Evolutionary conservation across 106 monocot species (phyloP).

Genomic region (Agapanthus africanus): DNA sequence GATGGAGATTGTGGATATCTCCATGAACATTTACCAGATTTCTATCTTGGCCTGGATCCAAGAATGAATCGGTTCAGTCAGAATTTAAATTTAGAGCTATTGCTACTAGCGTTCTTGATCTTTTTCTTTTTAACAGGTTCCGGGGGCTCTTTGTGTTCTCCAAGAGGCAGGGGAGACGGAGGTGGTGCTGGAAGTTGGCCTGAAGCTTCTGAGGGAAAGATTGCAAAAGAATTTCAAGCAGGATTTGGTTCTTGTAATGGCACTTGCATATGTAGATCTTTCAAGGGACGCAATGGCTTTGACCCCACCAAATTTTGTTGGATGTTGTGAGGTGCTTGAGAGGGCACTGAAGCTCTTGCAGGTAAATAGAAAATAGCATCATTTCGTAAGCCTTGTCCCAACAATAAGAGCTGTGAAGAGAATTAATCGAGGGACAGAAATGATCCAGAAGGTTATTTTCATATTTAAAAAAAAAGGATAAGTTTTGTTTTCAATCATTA

Average conservation of each 20-base stretch:
- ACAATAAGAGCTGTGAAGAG: too few relatives aligned
- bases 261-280: constrained; percentile 73
- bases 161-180: constrained; percentile 79
- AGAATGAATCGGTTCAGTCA: too few relatives aligned
- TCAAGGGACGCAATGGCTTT: constrained; percentile 79
- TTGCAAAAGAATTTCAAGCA: constrained; percentile 81
- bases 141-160: constrained; percentile 75
- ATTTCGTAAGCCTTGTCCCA: too few relatives aligned
- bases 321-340: constrained; percentile 79
- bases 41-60: too few relatives aligned
- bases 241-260: constrained; percentile 87
- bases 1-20: too few relatives aligned
- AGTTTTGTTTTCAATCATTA: too few relatives aligned
- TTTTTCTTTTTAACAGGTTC: constrained; percentile 38
- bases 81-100: neutral
- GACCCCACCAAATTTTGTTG: constrained; percentile 60
- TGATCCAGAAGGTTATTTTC: too few relatives aligned
- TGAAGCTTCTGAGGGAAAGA: constrained; percentile 42
- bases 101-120: too few relatives aligned
- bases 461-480: too few relatives aligned
- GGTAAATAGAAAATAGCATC: constrained; percentile 34
- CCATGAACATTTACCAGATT: too few relatives aligned
- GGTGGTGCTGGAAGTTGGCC: constrained; percentile 55
- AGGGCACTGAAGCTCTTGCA: constrained; percentile 86
- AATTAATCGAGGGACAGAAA: too few relatives aligned